Evolutionary conservation across 2,329 filamentous ascomycete species (phyloP), one percentile per base, ranked within the genome.

Genomic region (Rasamsonia emersonii): DNA sequence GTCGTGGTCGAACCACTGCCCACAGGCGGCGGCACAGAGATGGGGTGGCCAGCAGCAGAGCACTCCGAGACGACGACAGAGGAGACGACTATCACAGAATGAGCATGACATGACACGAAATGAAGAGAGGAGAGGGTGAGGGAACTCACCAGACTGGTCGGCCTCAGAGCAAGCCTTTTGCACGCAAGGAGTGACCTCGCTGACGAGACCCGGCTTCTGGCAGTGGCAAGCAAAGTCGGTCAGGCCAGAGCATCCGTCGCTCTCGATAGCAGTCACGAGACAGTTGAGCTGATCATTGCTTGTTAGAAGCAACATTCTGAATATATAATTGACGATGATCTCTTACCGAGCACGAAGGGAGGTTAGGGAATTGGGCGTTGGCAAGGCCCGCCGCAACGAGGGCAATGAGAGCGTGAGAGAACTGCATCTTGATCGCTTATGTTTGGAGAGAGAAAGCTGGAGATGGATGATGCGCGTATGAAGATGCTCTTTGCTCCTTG

Each of bases 141-240:
- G 16, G 18, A 15, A 47, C 53, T 7, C 49, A 61, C 59, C 40
- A 23, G 48, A 46, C 41, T 63, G 59, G 39, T 67, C 64, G 0
- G 43, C 38, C 11, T 49, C 24, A 5, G 41, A 41, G 50, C 67
- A 70, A 13, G 55, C 54, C 20, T 50, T 46, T 47, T 66, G 32
- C 17, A 70, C 65, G 37, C 67, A 71, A 25, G 67, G 67, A 35
- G 58, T 59, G 37, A 70, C 57, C 26, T 47, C 34, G 25, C 42
- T 33, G 28, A 67, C 47, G 26, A 70, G 58, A 20, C 54, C 46
- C 24, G 63, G 51, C 50, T 66, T 62, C 46, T 59, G 46, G 54
- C 66, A 69, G 51, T 68, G 65, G 50, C 65, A 68, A 20, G 56
- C 58, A 47, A 70, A 70, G 54, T 71, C 66, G 38, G 54, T 59